Evolutionary conservation across 345 rosid species (phyloP).

Genomic region (Rubroshorea leprosula): DNA sequence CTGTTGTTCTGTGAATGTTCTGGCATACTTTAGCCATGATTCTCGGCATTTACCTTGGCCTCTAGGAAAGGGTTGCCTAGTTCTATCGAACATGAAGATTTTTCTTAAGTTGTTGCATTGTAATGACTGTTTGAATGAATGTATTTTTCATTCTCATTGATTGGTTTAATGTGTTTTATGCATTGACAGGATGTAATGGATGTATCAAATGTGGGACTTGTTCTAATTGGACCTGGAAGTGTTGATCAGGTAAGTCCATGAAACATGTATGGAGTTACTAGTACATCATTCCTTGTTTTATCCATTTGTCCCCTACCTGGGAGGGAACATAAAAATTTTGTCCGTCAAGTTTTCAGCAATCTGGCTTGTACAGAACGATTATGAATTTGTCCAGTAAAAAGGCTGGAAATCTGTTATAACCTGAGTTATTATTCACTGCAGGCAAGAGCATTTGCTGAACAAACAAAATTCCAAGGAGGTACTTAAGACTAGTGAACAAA

Average conservation of each 20-base stretch:
- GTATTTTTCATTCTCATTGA: background rate
- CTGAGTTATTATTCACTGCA: slow-evolving; percentile 31
- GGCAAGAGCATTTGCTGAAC: slow-evolving; percentile 77
- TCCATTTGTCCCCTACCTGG: background rate
- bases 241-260: slow-evolving; percentile 58
- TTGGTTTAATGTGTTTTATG: slow-evolving; percentile 4
- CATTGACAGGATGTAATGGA: slow-evolving; percentile 66
- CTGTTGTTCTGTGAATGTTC: no score
- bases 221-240: slow-evolving; percentile 82
- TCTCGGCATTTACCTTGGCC: no score
- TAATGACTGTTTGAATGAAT: background rate
- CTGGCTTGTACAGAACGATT: background rate
- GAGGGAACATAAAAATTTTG: background rate
- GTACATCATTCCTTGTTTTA: background rate
- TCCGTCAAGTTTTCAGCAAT: background rate
- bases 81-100: background rate
- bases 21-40: no score
- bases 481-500: background rate
- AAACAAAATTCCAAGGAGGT: slow-evolving; percentile 92
- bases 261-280: background rate
- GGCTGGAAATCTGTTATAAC: slow-evolving; percentile 11
- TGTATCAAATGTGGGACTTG: slow-evolving; percentile 68
- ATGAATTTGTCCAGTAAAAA: background rate
- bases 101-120: background rate
- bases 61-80: no score